Evolutionary conservation across 2,329 filamentous ascomycete species (phyloP).

Genomic region (Lecanicillium sp.): DNA sequence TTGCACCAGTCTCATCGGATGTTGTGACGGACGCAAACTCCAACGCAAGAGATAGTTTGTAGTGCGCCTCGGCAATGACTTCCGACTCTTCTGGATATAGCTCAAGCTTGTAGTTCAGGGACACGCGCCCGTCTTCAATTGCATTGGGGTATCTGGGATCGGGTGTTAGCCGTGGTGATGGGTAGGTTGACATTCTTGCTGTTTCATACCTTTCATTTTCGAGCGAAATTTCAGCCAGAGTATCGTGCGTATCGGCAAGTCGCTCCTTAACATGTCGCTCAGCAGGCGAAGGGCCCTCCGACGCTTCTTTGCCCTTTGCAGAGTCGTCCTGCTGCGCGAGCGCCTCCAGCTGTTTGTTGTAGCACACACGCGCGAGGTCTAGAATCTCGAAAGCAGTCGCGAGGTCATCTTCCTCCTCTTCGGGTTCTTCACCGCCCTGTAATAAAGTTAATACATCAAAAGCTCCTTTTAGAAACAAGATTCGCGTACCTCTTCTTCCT

Average conservation of each 20-base stretch:
- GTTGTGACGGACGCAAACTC: conserved; percentile 82
- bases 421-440: conserved; percentile 34
- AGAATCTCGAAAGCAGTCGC: conserved; percentile 78
- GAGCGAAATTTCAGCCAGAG: conserved; percentile 92
- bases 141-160: conserved; percentile 63
- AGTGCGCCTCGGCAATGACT: conserved; percentile 88
- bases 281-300: conserved; percentile 29
- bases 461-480: conserved; percentile 8
- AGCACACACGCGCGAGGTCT: conserved; percentile 65
- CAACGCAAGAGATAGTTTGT: conserved; percentile 87
- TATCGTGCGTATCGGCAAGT: conserved; percentile 85
- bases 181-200: not conserved
- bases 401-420: conserved; percentile 64
- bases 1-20: conserved; percentile 37
- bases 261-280: conserved; percentile 67
- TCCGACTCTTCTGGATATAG: conserved; percentile 75
- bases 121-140: conserved; percentile 72
- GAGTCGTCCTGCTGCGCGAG: conserved; percentile 23
- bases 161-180: conserved; percentile 3
- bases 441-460: conserved; percentile 26
- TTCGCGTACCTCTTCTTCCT: conserved; percentile 41
- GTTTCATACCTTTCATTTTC: conserved; percentile 70
- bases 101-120: conserved; percentile 69
- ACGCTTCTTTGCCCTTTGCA: conserved; percentile 34
- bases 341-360: conserved; percentile 44